Conservation (phyloP, 2,329 filamentous ascomycete genomes). For the Cercospora berteroae region DNA sequence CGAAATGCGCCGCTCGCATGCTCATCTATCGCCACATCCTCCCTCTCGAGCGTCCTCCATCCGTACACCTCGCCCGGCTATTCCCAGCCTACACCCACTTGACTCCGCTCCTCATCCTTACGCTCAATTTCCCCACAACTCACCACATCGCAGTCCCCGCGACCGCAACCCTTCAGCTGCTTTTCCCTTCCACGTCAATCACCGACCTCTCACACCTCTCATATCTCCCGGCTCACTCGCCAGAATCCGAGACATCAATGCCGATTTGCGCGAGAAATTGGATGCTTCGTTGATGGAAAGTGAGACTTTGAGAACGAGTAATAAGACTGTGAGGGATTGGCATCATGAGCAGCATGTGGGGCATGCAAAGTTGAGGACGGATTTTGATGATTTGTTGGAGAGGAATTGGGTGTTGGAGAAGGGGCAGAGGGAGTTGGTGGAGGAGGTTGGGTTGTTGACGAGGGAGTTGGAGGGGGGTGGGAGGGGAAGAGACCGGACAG, state of each 20-base stretch:
- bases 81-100: not conserved
- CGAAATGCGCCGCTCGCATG: not conserved
- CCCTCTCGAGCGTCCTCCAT: not conserved
- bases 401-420: not conserved
- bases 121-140: not conserved
- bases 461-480: not conserved
- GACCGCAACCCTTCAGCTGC: not conserved
- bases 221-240: not conserved
- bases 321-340: not conserved
- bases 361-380: not conserved
- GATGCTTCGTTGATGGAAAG: not conserved
- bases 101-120: not conserved
- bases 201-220: not conserved
- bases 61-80: not conserved
- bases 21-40: not conserved
- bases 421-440: not conserved
- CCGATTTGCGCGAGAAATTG: not conserved
- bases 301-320: not conserved
- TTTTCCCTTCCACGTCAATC: not conserved
- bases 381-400: constrained; percentile 8
- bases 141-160: not conserved
- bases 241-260: not conserved
- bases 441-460: not conserved
- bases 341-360: not conserved
- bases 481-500: too few species aligned